These are phyloP conservation scores for Ophiostoma sp. DNA, from an alignment of 2,329 filamentous ascomycete genomes.

Conservation along the genomic window DNA sequence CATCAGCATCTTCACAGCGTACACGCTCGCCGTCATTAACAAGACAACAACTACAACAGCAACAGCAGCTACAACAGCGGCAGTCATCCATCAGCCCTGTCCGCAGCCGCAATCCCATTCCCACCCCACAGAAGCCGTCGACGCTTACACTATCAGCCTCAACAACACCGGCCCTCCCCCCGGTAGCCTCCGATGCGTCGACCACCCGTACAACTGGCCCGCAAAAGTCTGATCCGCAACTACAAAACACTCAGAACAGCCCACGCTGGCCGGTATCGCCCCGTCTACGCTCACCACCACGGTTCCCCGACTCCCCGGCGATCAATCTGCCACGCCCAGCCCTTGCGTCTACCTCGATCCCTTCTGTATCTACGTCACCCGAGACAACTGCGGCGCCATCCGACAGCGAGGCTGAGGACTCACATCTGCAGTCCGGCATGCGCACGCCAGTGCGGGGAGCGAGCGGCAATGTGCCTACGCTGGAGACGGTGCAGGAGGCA, in stretches of 20 bases:
- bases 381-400: slow-evolving; percentile 38
- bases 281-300: slow-evolving; percentile 70
- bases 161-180: slow-evolving; percentile 61
- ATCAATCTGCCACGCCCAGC: slow-evolving; percentile 49
- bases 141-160: slow-evolving; percentile 64
- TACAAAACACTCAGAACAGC: slow-evolving; percentile 52
- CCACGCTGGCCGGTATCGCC: slow-evolving; percentile 74
- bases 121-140: slow-evolving; percentile 53
- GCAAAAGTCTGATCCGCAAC: slow-evolving; percentile 53
- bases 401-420: slow-evolving; percentile 52
- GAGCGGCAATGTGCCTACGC: slow-evolving; percentile 54
- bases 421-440: slow-evolving; percentile 46
- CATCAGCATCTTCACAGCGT: slow-evolving; percentile 15
- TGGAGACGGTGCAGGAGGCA: slow-evolving; percentile 90
- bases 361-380: slow-evolving; percentile 38
- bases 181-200: slow-evolving; percentile 53
- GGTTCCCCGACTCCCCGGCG: slow-evolving; percentile 44
- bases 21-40: slow-evolving; percentile 28
- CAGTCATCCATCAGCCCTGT: slow-evolving; percentile 60
- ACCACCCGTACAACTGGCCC: slow-evolving; percentile 56
- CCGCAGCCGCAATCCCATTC: slow-evolving; percentile 48
- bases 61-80: slow-evolving; percentile 44
- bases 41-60: slow-evolving; percentile 30
- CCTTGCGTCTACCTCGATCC: slow-evolving; percentile 33
- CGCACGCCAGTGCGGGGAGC: slow-evolving; percentile 56